These are phyloP conservation scores for Candida koratica DNA, from an alignment of 805 yeast genomes.

Conservation along the genomic window DNA sequence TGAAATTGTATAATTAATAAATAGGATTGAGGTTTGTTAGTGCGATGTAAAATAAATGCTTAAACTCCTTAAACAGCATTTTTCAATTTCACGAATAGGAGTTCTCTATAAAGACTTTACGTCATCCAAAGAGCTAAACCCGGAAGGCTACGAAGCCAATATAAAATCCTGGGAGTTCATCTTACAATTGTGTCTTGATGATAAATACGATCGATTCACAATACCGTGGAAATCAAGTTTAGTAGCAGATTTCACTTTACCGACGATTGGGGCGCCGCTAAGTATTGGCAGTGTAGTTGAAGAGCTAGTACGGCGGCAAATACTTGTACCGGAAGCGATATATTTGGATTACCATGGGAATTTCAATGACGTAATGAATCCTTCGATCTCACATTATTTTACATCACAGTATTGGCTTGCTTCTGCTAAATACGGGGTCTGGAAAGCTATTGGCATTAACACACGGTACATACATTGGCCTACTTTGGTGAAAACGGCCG, in stretches of 20 bases:
- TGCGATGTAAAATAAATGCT: background rate
- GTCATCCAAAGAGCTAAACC: conserved; percentile 28
- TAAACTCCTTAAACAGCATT: conserved; percentile 1
- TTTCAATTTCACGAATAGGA: conserved; percentile 12
- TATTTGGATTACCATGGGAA: conserved; percentile 9
- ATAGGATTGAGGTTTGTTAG: too few relatives aligned
- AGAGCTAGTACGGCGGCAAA: conserved; percentile 20
- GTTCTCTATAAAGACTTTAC: conserved; percentile 33
- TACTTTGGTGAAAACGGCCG: conserved; percentile 5
- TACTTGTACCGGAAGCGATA: conserved; percentile 19
- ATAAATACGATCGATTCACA: conserved; percentile 16
- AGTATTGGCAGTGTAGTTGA: conserved; percentile 23
- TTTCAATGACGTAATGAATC: conserved; percentile 10
- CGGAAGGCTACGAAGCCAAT: conserved; percentile 43
- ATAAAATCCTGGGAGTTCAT: conserved; percentile 33
- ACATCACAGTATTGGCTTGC: conserved; percentile 11
- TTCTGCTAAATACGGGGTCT: background rate
- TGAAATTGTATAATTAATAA: too few relatives aligned
- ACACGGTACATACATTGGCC: conserved; percentile 13
- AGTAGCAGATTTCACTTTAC: conserved; percentile 20
- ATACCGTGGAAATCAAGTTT: conserved; percentile 14
- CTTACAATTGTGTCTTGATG: conserved; percentile 16
- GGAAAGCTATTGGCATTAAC: conserved; percentile 1
- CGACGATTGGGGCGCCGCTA: conserved; percentile 31
- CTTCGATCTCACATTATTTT: conserved; percentile 9